These are phyloP conservation scores for Scenedesmus sp. DNA, from an alignment of 163 green algal genomes.

Conservation along the genomic window DNA sequence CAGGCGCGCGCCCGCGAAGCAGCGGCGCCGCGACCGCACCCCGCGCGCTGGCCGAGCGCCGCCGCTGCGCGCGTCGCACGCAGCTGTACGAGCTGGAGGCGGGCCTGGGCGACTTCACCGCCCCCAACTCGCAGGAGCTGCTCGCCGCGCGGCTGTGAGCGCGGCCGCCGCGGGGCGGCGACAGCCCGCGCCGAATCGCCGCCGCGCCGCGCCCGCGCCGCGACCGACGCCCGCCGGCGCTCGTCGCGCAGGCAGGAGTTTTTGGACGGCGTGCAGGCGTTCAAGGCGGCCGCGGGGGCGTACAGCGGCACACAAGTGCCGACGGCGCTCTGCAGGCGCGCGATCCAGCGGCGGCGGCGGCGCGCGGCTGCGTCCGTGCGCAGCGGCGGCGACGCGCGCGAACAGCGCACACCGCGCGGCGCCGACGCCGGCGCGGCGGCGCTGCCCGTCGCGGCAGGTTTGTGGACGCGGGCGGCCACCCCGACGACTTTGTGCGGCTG, in stretches of 20 bases:
- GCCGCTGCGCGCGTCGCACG: neutral
- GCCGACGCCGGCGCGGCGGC: neutral
- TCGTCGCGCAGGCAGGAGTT: constrained; percentile 44
- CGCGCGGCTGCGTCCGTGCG: too few relatives aligned
- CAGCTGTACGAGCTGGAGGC: constrained; percentile 46
- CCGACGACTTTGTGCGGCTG: constrained; percentile 37
- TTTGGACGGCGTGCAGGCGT: constrained; percentile 14
- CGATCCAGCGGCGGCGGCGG: too few relatives aligned
- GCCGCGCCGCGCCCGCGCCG: too few relatives aligned
- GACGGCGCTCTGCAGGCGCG: neutral
- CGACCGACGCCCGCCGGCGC: too few relatives aligned
- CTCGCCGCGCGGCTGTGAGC: constrained; percentile 29
- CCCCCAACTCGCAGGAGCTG: constrained; percentile 4
- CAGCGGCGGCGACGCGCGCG: too few relatives aligned
- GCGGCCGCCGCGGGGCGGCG: too few relatives aligned
- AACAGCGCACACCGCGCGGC: too few relatives aligned
- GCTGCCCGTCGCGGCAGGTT: constrained; percentile 5
- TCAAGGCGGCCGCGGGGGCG: constrained; percentile 2
- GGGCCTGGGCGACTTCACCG: neutral
- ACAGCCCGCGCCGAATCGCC: too few relatives aligned
- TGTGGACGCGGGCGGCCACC: constrained; percentile 35
- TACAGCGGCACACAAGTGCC: neutral
- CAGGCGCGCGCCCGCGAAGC: neutral
- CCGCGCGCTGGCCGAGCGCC: neutral
- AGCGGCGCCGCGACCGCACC: too few relatives aligned